Base-by-base conservation (phyloP, 805 yeast species). In the Myxozyma sirexii region DNA sequence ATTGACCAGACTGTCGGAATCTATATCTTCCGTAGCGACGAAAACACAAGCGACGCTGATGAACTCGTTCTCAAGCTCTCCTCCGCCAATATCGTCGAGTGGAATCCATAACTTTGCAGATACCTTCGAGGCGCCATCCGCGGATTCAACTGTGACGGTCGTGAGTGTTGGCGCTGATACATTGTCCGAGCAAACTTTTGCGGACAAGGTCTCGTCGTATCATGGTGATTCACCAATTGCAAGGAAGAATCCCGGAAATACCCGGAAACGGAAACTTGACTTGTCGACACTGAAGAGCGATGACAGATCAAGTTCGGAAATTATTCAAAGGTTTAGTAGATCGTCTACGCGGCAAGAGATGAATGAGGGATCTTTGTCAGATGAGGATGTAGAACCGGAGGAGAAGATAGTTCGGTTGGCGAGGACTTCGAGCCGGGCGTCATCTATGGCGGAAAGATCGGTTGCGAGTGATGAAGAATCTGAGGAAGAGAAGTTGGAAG, bases 41-140 rank as follows among this genome's bases (percentile, higher is more conserved):
- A 48, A 24, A 24, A 7, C 43, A 1, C 52, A 48, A n/a, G 13
- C 52, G 8, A 35, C 43, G 2, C 67, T 92, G 15, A 67, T 70
- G 0, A 70, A 72, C 17, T 21, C 43, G 19, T 19, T 48, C 6
- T 35, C 52, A 4, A 23, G 43, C 19, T 48, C 52, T 5, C 43
- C 52, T 5, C 3, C n/a, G n/a, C n/a, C 43, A 8, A 23, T 68
- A 64, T 10, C 79, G 76, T 55, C 59, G 1, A 46, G 35, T 12
- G 27, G 27, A 2, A 37, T 8, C 33, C 43, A 37, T 31, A 23
- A 39, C 4, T 27, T 10, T 7, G 8, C 6, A 8, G 35, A 26
- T 15, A 44, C 48, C 6, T 33, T 26, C 15, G 39, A 46, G 10
- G 4, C 50, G 15, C 27, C n/a, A 6, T 17, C 8, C 15, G 21